These are phyloP conservation scores for Pholiota microspora DNA, from an alignment of 768 basidiomycete species.

Conservation along the genomic window DNA sequence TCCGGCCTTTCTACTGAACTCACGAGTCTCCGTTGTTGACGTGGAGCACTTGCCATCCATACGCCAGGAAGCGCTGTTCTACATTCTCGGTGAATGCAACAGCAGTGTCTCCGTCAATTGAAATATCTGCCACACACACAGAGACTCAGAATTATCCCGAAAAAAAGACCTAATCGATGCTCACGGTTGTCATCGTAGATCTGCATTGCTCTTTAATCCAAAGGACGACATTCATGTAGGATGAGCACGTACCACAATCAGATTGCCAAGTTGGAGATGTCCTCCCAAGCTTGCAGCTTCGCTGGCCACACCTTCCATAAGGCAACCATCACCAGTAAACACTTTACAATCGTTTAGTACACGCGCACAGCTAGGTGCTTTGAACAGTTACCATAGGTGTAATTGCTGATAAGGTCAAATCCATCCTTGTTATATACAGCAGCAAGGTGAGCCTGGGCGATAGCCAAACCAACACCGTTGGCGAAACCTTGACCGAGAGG, in stretches of 20 bases:
- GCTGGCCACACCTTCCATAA: slow-evolving; percentile 95
- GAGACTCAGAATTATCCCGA: no score
- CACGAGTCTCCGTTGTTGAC: slow-evolving; percentile 80
- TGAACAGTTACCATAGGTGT: slow-evolving; percentile 71
- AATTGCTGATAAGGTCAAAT: slow-evolving; percentile 81
- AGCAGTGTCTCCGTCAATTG: slow-evolving; percentile 92
- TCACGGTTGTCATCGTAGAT: slow-evolving; percentile 95
- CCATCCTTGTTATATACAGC: slow-evolving; percentile 89
- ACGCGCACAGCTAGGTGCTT: slow-evolving; percentile 5
- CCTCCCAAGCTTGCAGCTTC: slow-evolving; percentile 93
- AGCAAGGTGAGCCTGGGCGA: slow-evolving; percentile 87
- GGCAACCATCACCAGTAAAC: slow-evolving; percentile 92
- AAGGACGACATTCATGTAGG: neutral
- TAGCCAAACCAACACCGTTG: slow-evolving; percentile 91
- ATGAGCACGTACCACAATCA: slow-evolving; percentile 73
- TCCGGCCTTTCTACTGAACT: slow-evolving; percentile 17
- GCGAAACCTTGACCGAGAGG: slow-evolving; percentile 95
- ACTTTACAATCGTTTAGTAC: slow-evolving; percentile 38
- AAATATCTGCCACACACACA: no score
- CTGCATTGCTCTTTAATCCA: slow-evolving; percentile 32
- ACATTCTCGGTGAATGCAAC: slow-evolving; percentile 95
- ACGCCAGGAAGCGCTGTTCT: slow-evolving; percentile 80
- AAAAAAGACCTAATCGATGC: slow-evolving; percentile 31
- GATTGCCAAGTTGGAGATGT: slow-evolving; percentile 89
- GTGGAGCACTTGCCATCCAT: slow-evolving; percentile 92